Percentiles rank a stretch among this genome's conserved stretches.
These are phyloP conservation scores for Protomyces inundatus DNA, from an alignment of 1,139 yeast species.

Conservation along the genomic window DNA sequence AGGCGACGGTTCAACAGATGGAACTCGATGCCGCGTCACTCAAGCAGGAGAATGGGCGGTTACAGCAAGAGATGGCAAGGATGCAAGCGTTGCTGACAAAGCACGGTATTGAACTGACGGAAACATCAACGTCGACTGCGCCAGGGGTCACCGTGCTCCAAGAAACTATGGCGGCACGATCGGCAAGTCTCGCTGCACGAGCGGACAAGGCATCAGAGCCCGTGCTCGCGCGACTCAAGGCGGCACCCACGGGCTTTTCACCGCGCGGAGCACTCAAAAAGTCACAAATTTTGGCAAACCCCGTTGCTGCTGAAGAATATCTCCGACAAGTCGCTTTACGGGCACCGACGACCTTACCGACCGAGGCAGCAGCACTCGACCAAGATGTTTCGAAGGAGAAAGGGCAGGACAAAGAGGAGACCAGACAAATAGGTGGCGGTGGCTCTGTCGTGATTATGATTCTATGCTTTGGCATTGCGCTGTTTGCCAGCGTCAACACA, in stretches of 20 bases:
- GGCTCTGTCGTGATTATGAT: conserved; percentile 19
- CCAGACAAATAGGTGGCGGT: neutral
- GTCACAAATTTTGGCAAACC: conserved; percentile 17
- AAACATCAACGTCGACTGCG: neutral
- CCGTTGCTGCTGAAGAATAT: conserved; percentile 15
- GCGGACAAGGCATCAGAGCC: neutral
- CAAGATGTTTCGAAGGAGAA: neutral
- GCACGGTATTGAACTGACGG: neutral
- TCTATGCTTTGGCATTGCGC: conserved; percentile 20
- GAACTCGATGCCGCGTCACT: conserved; percentile 4
- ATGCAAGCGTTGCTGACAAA: conserved; percentile 5
- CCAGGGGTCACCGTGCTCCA: neutral
- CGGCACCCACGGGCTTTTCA: conserved; percentile 24
- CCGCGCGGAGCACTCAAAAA: conserved; percentile 23
- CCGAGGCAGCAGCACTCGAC: neutral
- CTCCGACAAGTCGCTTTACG: conserved; percentile 6
- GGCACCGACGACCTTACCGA: neutral
- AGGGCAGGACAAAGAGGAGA: neutral
- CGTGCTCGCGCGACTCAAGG: neutral
- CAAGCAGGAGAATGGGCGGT: neutral
- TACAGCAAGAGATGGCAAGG: conserved; percentile 8
- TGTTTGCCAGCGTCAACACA: conserved; percentile 6
- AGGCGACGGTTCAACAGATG: conserved; percentile 7
- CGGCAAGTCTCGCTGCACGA: neutral
- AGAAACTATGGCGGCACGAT: neutral